Percentiles rank a stretch among this genome's conserved stretches.
These are phyloP conservation scores for Pichia heedii DNA, from an alignment of 805 yeast genomes.

Conservation along the genomic window DNA sequence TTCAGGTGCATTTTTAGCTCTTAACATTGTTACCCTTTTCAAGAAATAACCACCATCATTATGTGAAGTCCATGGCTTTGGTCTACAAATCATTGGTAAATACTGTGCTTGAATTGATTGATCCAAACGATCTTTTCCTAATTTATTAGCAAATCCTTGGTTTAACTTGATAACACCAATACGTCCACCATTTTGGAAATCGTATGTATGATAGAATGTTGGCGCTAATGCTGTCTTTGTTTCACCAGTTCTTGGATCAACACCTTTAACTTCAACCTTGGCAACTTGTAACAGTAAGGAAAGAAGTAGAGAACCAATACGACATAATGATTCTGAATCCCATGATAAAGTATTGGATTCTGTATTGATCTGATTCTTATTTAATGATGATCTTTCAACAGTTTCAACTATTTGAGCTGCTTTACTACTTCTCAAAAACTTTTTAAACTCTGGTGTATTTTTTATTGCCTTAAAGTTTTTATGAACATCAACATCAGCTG, in stretches of 20 bases:
- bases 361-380: slow-evolving; percentile 8
- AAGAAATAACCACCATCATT: slow-evolving; percentile 79
- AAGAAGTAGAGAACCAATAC: slow-evolving; percentile 73
- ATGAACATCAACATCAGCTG: slow-evolving; percentile 46
- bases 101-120: slow-evolving; percentile 71
- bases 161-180: slow-evolving; percentile 78
- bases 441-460: slow-evolving; percentile 34
- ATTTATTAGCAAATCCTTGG: slow-evolving; percentile 50
- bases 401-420: slow-evolving; percentile 21
- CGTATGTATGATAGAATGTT: slow-evolving; percentile 84
- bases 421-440: slow-evolving; percentile 28
- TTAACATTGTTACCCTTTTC: slow-evolving; percentile 52
- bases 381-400: slow-evolving; percentile 17
- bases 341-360: slow-evolving; percentile 15
- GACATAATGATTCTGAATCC: slow-evolving; percentile 37
- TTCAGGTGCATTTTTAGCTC: slow-evolving; percentile 81
- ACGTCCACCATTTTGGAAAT: slow-evolving; percentile 67
- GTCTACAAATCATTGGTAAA: slow-evolving; percentile 86
- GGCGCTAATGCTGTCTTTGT: slow-evolving; percentile 69
- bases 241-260: slow-evolving; percentile 70
- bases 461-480: slow-evolving; percentile 43
- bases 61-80: slow-evolving; percentile 80
- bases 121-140: slow-evolving; percentile 56
- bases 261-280: slow-evolving; percentile 67
- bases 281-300: slow-evolving; percentile 76